These are phyloP conservation scores for Ophiostoma ips DNA, from an alignment of 2,329 filamentous ascomycete genomes.

Conservation along the genomic window DNA sequence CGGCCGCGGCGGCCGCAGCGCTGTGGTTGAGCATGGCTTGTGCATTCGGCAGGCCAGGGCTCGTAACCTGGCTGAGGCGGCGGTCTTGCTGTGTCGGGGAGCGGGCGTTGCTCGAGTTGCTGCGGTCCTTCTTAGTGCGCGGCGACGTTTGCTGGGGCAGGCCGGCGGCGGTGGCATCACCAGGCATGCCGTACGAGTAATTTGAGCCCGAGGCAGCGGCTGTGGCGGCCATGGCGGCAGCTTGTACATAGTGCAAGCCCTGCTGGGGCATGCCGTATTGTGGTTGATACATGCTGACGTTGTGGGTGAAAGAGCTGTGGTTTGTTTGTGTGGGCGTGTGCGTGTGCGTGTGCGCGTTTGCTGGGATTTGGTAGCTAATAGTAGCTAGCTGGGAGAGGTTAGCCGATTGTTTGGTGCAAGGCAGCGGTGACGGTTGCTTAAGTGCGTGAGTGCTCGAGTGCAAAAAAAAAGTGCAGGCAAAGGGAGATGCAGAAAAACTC, in stretches of 20 bases:
- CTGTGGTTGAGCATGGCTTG: conserved; percentile 64
- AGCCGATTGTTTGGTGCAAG: no score
- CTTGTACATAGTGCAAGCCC: conserved; percentile 78
- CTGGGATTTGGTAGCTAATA: no score
- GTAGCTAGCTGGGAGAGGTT: no score
- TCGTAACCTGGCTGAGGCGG: conserved; percentile 64
- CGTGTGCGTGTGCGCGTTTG: no score
- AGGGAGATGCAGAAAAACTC: background rate
- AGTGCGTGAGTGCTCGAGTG: background rate
- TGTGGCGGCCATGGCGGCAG: conserved; percentile 82
- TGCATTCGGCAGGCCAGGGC: conserved; percentile 58
- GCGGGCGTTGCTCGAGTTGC: conserved; percentile 61
- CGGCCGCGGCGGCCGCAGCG: conserved; percentile 42
- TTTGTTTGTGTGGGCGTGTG: conserved; percentile 24
- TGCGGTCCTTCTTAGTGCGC: conserved; percentile 58
- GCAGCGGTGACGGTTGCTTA: no score
- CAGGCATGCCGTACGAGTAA: conserved; percentile 47
- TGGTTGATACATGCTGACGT: conserved; percentile 62
- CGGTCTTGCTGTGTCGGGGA: conserved; percentile 48
- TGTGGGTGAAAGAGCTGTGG: conserved; percentile 59
- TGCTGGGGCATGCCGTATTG: conserved; percentile 60
- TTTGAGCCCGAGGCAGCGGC: conserved; percentile 77
- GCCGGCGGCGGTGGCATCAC: conserved; percentile 49
- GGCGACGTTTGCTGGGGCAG: conserved; percentile 61
- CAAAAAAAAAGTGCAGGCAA: background rate